Evolutionary conservation across 2,329 filamentous ascomycete species (phyloP).

Genomic region (Verticillium dahliae): DNA sequence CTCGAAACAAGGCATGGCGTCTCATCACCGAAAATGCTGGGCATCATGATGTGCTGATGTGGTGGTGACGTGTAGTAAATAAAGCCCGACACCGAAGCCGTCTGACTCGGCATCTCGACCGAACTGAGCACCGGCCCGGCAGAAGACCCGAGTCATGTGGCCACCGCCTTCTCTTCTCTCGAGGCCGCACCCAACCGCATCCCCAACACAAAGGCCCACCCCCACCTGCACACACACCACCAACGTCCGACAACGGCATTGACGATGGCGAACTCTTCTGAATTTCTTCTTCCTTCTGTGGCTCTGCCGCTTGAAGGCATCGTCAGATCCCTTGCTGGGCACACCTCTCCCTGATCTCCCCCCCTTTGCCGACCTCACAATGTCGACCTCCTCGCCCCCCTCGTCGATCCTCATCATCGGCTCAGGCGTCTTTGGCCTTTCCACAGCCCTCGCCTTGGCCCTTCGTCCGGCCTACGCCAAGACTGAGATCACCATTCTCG

Average conservation of each 20-base stretch:
- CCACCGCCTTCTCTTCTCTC: not conserved
- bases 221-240: not conserved
- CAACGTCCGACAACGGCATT: not conserved
- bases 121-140: not conserved
- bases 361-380: not conserved
- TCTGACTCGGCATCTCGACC: not conserved
- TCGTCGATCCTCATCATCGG: conserved; percentile 61
- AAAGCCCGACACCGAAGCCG: not conserved
- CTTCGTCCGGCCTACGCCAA: conserved; percentile 48
- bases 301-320: not conserved
- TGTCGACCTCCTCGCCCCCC: conserved; percentile 17
- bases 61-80: too few species aligned
- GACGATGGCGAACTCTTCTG: not conserved
- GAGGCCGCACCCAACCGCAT: not conserved
- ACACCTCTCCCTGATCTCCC: not conserved
- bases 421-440: conserved; percentile 57
- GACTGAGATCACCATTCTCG: conserved; percentile 52
- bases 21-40: too few species aligned
- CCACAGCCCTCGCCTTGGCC: conserved; percentile 61
- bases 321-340: not conserved
- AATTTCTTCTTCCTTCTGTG: not conserved
- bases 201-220: not conserved
- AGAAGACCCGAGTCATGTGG: not conserved
- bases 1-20: too few species aligned
- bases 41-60: too few species aligned